Conservation (phyloP, 108 stramenopile genomes). For the Pseudonitzschia pungens region DNA sequence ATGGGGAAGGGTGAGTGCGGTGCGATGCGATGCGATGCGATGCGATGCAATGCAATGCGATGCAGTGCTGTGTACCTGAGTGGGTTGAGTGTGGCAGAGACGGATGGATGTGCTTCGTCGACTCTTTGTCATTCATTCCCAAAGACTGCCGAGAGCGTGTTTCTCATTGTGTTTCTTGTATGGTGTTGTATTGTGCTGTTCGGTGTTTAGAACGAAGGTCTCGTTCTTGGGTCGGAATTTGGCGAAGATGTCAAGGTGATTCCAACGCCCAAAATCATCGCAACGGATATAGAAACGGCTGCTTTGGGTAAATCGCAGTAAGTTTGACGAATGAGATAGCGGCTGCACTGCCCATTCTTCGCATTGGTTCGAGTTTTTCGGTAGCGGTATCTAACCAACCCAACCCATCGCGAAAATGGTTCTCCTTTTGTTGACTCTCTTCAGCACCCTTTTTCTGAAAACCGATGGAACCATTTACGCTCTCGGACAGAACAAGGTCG, state of each 20-base stretch:
- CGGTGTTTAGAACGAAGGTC: conserved; percentile 27
- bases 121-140: neutral
- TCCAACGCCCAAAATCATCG: conserved; percentile 35
- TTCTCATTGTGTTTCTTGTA: neutral
- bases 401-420: neutral
- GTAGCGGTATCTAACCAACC: neutral
- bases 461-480: conserved; percentile 58
- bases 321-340: neutral
- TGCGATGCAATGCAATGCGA: conserved; percentile 40
- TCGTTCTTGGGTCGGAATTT: conserved; percentile 20
- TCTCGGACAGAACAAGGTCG: conserved; percentile 68
- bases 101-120: neutral
- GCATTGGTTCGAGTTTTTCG: neutral
- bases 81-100: too few species aligned
- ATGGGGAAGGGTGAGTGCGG: conserved; percentile 69
- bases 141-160: neutral
- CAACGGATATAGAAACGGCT: conserved; percentile 47
- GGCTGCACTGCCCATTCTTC: neutral
- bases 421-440: neutral
- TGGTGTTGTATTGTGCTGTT: neutral
- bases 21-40: conserved; percentile 34
- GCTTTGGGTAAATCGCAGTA: conserved; percentile 76
- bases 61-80: conserved; percentile 53
- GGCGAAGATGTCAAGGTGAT: conserved; percentile 28
- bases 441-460: conserved; percentile 53